Evolutionary conservation across 31 red algal species (phyloP), one percentile per base, ranked within the genome.

Genomic region (Asparagopsis taxiformis): DNA sequence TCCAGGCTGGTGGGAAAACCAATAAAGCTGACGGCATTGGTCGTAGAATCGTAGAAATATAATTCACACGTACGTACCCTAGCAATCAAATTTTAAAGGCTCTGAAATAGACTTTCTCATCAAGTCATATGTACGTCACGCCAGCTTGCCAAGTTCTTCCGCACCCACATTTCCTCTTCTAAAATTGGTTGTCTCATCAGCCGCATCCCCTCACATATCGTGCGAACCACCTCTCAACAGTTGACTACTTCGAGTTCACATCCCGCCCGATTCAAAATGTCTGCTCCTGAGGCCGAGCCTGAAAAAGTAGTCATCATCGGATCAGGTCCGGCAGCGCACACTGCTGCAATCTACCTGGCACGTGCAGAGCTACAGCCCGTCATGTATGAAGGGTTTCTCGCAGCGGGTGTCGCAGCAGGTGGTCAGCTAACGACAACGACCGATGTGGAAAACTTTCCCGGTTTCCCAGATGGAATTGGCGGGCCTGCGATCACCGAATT

Each of bases 391-490:
- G 94, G 94, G 37, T 80, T 96, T 37, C 84, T 93, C 29, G 82
- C 89, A 19, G 88, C 69, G 54, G 94, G 94, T 65, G 78, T 93
- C 24, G 89, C 89, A 0, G 94, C 94, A 3, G 94, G 94, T 24
- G 94, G 94, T 6, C 94, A 98, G 52, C 81, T 98, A 25, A 98
- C 94, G 2, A 98, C 94, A 10, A 98, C 94, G 13, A 98, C 94
- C n/a, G 84, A 89, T 36, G 94, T 98, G 22, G 94, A 98, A 46
- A 98, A 98, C 89, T 98, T 89, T 58, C 94, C 94, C 15, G 94
- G 94, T 10, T 98, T 98, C 74, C 94, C 94, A 0, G 84, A 87
- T 53, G 94, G 94, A 28, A 67, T 98, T 17, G 63, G 69, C 51
- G 94, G 94, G 7, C 72, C 37, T 31, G 90, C 89, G 6, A 73